phyloP scores from a whole-genome alignment of 2,329 filamentous ascomycete genomes.

The Alternaria sp. region DNA sequence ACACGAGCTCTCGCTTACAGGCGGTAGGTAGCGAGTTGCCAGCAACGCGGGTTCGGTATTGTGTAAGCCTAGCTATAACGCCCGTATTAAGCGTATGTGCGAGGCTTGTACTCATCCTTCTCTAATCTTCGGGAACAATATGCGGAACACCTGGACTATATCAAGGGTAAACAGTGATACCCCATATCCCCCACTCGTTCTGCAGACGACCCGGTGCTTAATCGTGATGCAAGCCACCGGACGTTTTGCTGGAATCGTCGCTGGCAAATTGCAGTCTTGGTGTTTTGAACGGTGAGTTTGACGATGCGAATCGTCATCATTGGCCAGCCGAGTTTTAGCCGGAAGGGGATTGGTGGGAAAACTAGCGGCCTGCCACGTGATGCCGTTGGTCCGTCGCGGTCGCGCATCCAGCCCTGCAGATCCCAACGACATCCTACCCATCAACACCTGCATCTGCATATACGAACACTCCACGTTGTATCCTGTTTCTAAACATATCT shows the following conservation, averaged over 20 bases:
- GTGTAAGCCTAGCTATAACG: conserved; percentile 16
- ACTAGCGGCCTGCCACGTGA: conserved; percentile 22
- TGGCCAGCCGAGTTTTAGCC: conserved; percentile 15
- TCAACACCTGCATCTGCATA: conserved; percentile 8
- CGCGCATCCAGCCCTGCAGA: neutral
- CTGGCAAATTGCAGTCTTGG: conserved; percentile 2
- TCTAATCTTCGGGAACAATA: neutral
- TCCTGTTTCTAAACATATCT: conserved; percentile 9
- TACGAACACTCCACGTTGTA: neutral
- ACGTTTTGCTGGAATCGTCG: conserved; percentile 3
- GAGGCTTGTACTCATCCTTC: neutral
- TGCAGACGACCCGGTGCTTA: neutral
- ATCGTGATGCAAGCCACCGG: conserved; percentile 10
- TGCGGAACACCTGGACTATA: conserved; percentile 3
- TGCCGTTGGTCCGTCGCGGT: neutral
- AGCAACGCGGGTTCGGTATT: conserved; percentile 16
- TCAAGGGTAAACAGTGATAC: conserved; percentile 5
- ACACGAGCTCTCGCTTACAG: conserved; percentile 20
- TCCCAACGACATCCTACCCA: conserved; percentile 5
- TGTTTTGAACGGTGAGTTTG: conserved; percentile 2
- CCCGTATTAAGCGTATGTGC: conserved; percentile 15
- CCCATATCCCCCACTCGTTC: neutral
- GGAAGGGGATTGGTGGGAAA: conserved; percentile 21
- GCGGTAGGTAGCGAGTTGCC: conserved; percentile 17
- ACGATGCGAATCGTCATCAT: conserved; percentile 5